These are phyloP conservation scores for Coccomyxa subellipsoidea DNA, from an alignment of 163 green algal species.

Conservation along the genomic window DNA sequence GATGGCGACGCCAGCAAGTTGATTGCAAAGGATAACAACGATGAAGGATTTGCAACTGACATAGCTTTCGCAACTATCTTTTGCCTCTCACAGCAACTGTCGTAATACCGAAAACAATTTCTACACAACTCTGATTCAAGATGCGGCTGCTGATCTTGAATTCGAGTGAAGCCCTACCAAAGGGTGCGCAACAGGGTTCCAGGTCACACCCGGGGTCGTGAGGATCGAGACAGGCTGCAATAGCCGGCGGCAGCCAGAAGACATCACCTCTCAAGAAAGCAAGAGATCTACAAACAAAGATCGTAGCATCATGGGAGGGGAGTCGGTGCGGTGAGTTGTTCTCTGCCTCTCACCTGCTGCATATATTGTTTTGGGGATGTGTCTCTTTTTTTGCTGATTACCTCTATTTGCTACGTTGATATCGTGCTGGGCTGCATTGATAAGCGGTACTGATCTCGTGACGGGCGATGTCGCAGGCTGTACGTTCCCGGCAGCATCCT, in stretches of 20 bases:
- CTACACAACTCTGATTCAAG: too few species aligned
- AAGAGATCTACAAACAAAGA: not conserved
- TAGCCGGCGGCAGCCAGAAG: not conserved
- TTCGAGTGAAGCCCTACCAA: not conserved
- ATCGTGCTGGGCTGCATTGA: too few species aligned
- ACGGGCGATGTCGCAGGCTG: constrained; percentile 50
- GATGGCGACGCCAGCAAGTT: too few species aligned
- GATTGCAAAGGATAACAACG: too few species aligned
- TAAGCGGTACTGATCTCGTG: too few species aligned
- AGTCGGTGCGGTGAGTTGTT: constrained; percentile 12
- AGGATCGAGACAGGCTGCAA: not conserved
- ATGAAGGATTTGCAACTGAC: too few species aligned
- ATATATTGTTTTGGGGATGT: not conserved
- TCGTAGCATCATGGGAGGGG: constrained; percentile 14
- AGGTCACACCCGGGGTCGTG: not conserved
- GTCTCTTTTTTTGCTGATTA: not conserved
- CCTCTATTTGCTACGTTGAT: too few species aligned
- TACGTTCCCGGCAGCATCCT: constrained; percentile 62
- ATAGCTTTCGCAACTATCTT: too few species aligned
- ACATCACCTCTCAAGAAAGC: not conserved
- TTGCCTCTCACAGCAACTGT: too few species aligned
- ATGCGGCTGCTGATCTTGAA: not conserved
- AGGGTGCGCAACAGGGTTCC: too few species aligned
- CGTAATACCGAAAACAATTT: not conserved
- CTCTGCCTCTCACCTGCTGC: constrained; percentile 2